Evolutionary conservation across 140 eudicot genomes (phyloP), one percentile per base, ranked within the genome.

Genomic region (Bidens hawaiensis): DNA sequence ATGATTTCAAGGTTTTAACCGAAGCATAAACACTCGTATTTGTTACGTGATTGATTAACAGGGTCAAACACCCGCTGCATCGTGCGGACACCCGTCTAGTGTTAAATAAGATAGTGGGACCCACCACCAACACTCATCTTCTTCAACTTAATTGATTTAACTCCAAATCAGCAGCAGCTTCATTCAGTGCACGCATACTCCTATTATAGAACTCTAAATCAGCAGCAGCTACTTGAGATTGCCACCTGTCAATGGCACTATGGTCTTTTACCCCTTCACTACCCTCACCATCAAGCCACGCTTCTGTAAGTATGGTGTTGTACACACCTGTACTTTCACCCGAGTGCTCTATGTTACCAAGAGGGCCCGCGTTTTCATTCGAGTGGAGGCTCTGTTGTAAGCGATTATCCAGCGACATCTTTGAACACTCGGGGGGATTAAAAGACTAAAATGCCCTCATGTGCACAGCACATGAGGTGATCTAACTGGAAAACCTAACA

Each of bases 361-460:
- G 55, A 49, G 77, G 88, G 61, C 72, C 69, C 14, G 89, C 79
- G 22, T 72, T 81, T 66, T 88, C 95, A 59, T 93, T 85, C 19
- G 94, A 88, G 75, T 76, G 80, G n/a, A n/a, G n/a, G 77, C 88
- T 84, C 43, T 71, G 72, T 65, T 80, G 99, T 19, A 95, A 88
- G 53, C 53, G 87, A 63, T 82, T 80, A 68, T 90, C 97, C 23
- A 55, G 70, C 0, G 95, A 69, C 60, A 74, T 55, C 68, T 77
- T 90, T 2, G 97, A 81, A 64, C 58, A 79, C 49, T 84, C 88
- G 5, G 79, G n/a, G n/a, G n/a, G 74, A 69, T 87, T 80, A 60
- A 81, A n/a, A n/a, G n/a, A n/a, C n/a, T n/a, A n/a, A n/a, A n/a
- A n/a, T n/a, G n/a, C n/a, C n/a, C n/a, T n/a, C n/a, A n/a, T n/a